phyloP scores from a whole-genome alignment of 768 basidiomycete genomes.

The Tricholoma hemisulphureum region DNA sequence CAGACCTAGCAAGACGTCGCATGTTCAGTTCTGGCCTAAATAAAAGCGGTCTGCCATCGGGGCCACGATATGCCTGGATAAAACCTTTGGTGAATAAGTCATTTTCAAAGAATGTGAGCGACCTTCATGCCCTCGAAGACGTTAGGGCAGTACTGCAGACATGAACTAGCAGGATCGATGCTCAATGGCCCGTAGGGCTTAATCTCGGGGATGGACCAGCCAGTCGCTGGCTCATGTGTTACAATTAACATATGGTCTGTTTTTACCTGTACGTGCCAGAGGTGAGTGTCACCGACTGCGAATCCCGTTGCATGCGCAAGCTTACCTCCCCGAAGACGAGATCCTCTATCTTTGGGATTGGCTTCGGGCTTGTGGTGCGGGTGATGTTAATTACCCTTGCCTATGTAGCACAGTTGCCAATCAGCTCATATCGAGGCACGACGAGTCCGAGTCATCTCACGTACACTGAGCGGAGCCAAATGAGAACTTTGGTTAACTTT shows the following conservation, averaged over 20 bases:
- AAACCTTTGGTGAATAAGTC: background rate
- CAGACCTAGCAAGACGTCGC: slow-evolving; percentile 71
- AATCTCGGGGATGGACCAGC: slow-evolving; percentile 74
- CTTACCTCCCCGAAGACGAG: slow-evolving; percentile 59
- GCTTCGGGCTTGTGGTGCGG: slow-evolving; percentile 47
- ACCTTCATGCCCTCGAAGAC: slow-evolving; percentile 88
- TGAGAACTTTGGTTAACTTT: slow-evolving; percentile 7
- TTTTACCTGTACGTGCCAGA: slow-evolving; percentile 38
- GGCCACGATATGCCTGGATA: slow-evolving; percentile 63
- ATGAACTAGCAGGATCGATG: slow-evolving; percentile 70
- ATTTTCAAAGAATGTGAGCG: slow-evolving; percentile 3
- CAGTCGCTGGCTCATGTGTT: slow-evolving; percentile 57
- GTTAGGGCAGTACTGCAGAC: slow-evolving; percentile 84
- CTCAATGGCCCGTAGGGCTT: slow-evolving; percentile 68
- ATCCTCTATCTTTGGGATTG: slow-evolving; percentile 45
- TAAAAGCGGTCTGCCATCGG: slow-evolving; percentile 69
- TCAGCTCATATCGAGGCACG: background rate
- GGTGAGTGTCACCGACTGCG: slow-evolving; percentile 1
- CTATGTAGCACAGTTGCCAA: slow-evolving; percentile 23
- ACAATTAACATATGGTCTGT: slow-evolving; percentile 79
- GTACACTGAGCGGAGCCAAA: slow-evolving; percentile 18
- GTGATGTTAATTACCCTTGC: slow-evolving; percentile 53
- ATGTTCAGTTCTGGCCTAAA: slow-evolving; percentile 88
- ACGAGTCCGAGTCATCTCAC: background rate
- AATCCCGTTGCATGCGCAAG: slow-evolving; percentile 1